Conservation (phyloP, 2,329 filamentous ascomycete genomes). For the Alternaria sp. region DNA sequence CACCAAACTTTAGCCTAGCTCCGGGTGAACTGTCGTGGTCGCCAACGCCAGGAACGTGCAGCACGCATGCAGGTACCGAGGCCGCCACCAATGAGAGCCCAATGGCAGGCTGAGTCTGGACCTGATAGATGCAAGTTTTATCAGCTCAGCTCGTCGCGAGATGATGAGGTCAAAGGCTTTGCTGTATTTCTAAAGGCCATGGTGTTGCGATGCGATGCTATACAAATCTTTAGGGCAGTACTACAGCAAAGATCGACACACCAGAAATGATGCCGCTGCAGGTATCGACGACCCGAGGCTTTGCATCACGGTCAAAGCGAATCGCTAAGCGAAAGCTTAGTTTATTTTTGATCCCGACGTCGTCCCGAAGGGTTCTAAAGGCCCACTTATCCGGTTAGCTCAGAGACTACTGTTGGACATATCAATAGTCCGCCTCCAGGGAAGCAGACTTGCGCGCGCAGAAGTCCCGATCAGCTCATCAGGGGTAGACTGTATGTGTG, state of each 20-base stretch:
- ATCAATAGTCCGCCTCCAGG: slow-evolving; percentile 15
- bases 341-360: slow-evolving; percentile 14
- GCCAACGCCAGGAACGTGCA: slow-evolving; percentile 11
- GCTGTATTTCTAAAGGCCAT: not conserved
- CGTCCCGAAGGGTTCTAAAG: slow-evolving; percentile 8
- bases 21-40: slow-evolving; percentile 6
- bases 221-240: not conserved
- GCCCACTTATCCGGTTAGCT: slow-evolving; percentile 7
- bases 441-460: not conserved
- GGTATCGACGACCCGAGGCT: not conserved
- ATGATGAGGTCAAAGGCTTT: not conserved
- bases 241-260: not conserved
- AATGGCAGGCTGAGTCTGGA: not conserved
- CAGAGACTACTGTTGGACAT: slow-evolving; percentile 15
- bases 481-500: slow-evolving; percentile 2
- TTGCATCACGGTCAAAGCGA: not conserved
- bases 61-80: slow-evolving; percentile 5
- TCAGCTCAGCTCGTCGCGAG: not conserved
- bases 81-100: not conserved
- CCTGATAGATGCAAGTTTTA: not conserved
- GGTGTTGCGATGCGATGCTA: not conserved
- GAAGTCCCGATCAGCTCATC: not conserved
- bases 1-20: slow-evolving; percentile 11
- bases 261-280: not conserved
- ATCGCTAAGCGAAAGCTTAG: slow-evolving; percentile 16